A percentile compares a stretch with the other conserved stretches of the same genome.
Evolutionary conservation across 352 stramenopile species (phyloP).

Genomic region (Phytophthora cryptogea): DNA sequence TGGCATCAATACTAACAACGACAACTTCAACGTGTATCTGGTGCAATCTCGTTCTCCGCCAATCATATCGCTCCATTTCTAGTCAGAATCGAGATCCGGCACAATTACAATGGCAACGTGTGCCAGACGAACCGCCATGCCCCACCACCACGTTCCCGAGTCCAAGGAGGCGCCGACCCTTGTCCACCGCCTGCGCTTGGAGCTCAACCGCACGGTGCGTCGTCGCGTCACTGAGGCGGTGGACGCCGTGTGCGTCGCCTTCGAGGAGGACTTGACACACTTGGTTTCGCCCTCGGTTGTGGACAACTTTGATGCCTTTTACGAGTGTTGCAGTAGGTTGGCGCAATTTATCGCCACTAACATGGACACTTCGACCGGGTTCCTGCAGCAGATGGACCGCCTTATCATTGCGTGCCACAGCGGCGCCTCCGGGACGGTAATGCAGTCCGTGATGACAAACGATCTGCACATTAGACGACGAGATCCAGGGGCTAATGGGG

Average conservation of each 20-base stretch:
- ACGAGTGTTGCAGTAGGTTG: conserved; percentile 50
- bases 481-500: background rate
- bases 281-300: background rate
- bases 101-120: conserved; percentile 3
- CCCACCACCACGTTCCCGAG: conserved; percentile 17
- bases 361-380: conserved; percentile 66
- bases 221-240: conserved; percentile 50
- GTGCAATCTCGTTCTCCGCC: no score
- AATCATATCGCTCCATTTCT: no score
- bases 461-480: conserved; percentile 42
- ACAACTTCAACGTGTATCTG: no score
- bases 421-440: conserved; percentile 36
- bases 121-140: conserved; percentile 11
- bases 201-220: conserved; percentile 45
- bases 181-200: conserved; percentile 22
- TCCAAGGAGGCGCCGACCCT: conserved; percentile 6
- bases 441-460: conserved; percentile 50
- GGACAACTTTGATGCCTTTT: conserved; percentile 51
- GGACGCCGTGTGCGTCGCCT: conserved; percentile 47
- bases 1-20: no score
- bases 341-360: conserved; percentile 51
- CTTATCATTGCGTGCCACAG: conserved; percentile 69
- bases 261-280: conserved; percentile 24
- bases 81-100: no score
- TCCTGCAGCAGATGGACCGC: conserved; percentile 67